These are phyloP conservation scores for Pisolithus thermaeus DNA, from an alignment of 1,284 basidiomycete genomes.

Conservation along the genomic window DNA sequence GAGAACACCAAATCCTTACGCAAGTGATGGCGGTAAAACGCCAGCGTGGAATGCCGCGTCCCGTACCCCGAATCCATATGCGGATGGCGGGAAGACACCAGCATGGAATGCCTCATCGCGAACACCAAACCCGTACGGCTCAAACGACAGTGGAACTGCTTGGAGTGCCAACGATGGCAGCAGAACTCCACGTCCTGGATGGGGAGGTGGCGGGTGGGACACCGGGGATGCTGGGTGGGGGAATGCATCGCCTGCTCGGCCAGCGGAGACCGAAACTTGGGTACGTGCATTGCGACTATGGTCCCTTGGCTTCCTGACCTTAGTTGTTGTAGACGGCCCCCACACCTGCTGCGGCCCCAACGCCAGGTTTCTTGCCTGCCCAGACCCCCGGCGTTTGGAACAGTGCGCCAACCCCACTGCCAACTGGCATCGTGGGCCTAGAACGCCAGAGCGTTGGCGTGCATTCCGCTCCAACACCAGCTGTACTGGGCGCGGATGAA, in stretches of 20 bases:
- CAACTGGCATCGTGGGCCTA: conserved; percentile 23
- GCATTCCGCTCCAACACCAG: conserved; percentile 19
- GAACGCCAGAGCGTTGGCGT: conserved; percentile 4
- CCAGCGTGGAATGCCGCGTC: conserved; percentile 43
- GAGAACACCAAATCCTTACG: conserved; percentile 67
- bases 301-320: neutral
- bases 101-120: conserved; percentile 50
- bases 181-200: conserved; percentile 29
- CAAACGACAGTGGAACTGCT: conserved; percentile 39
- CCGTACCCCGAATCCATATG: conserved; percentile 61
- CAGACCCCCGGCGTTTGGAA: conserved; percentile 29
- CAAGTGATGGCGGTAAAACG: conserved; percentile 48
- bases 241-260: conserved; percentile 33
- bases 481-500: conserved; percentile 18
- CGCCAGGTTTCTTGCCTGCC: conserved; percentile 38
- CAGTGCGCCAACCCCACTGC: conserved; percentile 34
- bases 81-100: conserved; percentile 48
- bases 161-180: conserved; percentile 47
- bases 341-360: conserved; percentile 51
- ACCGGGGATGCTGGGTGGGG: conserved; percentile 24
- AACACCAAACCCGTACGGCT: conserved; percentile 57
- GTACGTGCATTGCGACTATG: conserved; percentile 16
- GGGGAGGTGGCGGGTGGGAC: conserved; percentile 23
- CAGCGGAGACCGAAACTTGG: conserved; percentile 30
- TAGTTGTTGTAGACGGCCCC: conserved; percentile 38